A percentile compares a stretch with the other conserved stretches of the same genome.
These are phyloP conservation scores for Cyamopsis tetragonoloba DNA, from an alignment of 306 rosid species.

Conservation along the genomic window DNA sequence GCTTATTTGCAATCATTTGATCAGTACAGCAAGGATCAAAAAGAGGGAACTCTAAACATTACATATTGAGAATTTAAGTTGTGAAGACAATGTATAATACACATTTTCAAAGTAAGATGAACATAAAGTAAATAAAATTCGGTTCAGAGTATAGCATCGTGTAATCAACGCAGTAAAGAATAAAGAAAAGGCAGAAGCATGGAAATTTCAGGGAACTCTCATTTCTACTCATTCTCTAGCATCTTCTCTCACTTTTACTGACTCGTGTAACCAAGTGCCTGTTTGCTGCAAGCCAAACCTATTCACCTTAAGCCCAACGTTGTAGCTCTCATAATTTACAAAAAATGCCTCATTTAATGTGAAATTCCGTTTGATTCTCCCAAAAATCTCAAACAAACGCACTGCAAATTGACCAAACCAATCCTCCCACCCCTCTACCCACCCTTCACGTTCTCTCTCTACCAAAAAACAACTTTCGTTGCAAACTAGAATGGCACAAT, in stretches of 20 bases:
- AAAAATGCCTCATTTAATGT: no score
- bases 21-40: neutral
- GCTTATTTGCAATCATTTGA: neutral
- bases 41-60: neutral
- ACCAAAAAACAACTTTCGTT: neutral
- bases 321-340: no score
- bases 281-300: no score
- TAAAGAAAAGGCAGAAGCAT: neutral
- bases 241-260: neutral
- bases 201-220: neutral
- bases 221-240: neutral
- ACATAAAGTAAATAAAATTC: neutral
- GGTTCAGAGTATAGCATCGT: neutral
- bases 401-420: constrained; percentile 1
- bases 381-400: no score
- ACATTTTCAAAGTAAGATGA: neutral
- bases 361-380: no score
- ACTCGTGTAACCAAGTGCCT: no score
- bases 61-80: neutral
- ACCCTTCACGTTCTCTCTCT: neutral
- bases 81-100: neutral
- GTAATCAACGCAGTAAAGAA: neutral
- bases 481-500: neutral
- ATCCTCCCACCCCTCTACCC: neutral
- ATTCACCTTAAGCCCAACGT: no score